Percentiles rank a stretch among this genome's conserved stretches.
These are phyloP conservation scores for Podospora conica DNA, from an alignment of 495 filamentous ascomycete species.

Conservation along the genomic window DNA sequence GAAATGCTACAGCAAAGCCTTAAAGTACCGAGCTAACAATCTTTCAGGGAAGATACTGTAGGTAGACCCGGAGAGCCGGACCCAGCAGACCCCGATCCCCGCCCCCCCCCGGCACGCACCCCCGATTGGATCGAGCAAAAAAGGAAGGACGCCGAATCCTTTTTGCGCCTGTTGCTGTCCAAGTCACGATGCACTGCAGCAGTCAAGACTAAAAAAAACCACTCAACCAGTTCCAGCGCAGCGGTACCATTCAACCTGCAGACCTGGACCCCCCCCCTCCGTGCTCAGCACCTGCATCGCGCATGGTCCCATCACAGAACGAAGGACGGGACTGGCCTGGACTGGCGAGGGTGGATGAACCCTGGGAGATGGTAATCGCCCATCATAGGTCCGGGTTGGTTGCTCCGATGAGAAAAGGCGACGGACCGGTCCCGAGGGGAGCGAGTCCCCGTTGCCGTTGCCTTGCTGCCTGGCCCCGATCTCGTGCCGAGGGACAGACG, in stretches of 20 bases:
- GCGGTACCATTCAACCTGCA: background rate
- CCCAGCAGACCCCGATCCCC: background rate
- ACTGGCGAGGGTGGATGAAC: too few relatives aligned
- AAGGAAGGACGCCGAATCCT: background rate
- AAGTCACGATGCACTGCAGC: background rate
- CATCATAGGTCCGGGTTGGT: background rate
- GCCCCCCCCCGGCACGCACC: background rate
- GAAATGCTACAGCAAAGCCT: too few relatives aligned
- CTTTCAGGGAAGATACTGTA: too few relatives aligned
- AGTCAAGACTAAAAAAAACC: background rate
- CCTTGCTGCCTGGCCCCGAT: background rate
- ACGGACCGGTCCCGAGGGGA: background rate
- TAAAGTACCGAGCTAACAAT: too few relatives aligned
- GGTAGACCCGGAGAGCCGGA: background rate
- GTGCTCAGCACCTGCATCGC: background rate
- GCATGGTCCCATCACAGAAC: background rate
- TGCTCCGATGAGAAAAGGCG: background rate
- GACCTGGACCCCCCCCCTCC: background rate
- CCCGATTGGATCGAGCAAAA: background rate
- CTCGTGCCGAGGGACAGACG: too few relatives aligned
- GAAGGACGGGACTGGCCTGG: background rate
- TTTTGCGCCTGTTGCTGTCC: background rate
- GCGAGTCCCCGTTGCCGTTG: too few relatives aligned
- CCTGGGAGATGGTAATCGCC: too few relatives aligned
- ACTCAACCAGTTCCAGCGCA: background rate